Evolutionary conservation across 495 filamentous ascomycete species (phyloP), one percentile per base, ranked within the genome.

Genomic region (Tricharina praecox): DNA sequence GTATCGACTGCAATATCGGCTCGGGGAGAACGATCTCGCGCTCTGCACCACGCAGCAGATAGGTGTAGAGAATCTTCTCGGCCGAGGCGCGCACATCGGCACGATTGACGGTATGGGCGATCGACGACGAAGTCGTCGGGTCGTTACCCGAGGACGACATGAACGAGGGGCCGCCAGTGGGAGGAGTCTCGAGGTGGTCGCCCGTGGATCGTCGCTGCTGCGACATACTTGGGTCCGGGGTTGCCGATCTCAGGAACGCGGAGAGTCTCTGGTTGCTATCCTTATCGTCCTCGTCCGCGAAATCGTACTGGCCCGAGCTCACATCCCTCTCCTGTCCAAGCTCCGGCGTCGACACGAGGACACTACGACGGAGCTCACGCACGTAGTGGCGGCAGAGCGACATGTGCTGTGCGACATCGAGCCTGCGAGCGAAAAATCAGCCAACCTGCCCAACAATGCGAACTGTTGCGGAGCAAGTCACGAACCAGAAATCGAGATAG

Each of bases 361-460:
- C 85, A 1, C 88, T 95, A 43, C 90, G 73, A 46, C 90, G 84
- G 43, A 99, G 70, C 61, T 95, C 88, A 53, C 90, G 80, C 16
- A 99, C 92, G 66, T 94, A 99, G 65, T 96, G 86, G 35, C 90
- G 84, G 62, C 90, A 99, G 23, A 99, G 74, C 13, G 85, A 90
- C 79, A 95, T 94, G 63, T 99, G 90, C 60, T 99, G 90, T 8
- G 90, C 85, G 34, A 99, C 88, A 77, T 99, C 90, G 56, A 99
- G 86, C 90, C 88, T 97, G 53, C 18, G n/a, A n/a, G n/a, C n/a
- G 50, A 45, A 45, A 50, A 37, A 40, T 30, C 35, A 41, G 10
- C 18, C 9, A 25, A 45, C 2, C 11, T 15, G 33, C 1, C 15
- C 10, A 18, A 15, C 18, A 23, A n/a, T n/a, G n/a, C n/a, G n/a